Base-by-base conservation (phyloP, 139 green algal genomes). In the Chlorella sorokiniana region DNA sequence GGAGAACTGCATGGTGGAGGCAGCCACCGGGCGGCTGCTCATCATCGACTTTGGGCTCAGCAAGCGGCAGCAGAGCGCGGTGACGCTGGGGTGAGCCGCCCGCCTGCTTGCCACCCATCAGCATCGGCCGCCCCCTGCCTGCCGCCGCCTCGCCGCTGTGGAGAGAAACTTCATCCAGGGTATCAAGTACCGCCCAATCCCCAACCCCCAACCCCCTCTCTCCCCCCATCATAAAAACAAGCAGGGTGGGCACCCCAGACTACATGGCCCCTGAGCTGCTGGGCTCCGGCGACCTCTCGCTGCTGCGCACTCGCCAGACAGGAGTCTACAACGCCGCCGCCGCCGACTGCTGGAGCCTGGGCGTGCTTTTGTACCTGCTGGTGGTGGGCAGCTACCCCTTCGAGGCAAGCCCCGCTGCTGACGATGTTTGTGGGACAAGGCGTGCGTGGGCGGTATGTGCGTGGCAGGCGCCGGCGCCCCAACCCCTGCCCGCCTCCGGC, bases 41-140 rank as follows among this genome's bases (percentile, higher is more conserved):
- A 83, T 97, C 44, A 96, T 97, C 69, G 94, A 97, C 81, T 96
- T 97, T 84, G 94, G 94, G 25, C 85, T 97, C 31, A 86, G 76
- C 67, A 95, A 95, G 88, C 88, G 91, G 71, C 78, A 94, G 48
- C 82, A 92, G 27, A 88, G 68, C 1, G 94, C 90, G 0, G 76
- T 85, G 1, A 97, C 94, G 0, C 84, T 96, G 20, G 91, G 90
- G 87, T 95, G 38, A 83, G 67, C 23, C 29, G 7, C 38, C 11
- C 63, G 33, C 22, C 7, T 1, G 33, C 33, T n/a, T 70, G 63
- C 33, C 27, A 10, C 22, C 22, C 29, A 3, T 22, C 52, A 31
- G 52, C 52, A 62, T 23, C 52, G 3, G 10, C 22, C 25, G 3
- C 52, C 25, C 25, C 8, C 52, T 62, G 52, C 52, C 52, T 22